Evolutionary conservation across 352 stramenopile species (phyloP).

Genomic region (Globisporangium camurandrum): DNA sequence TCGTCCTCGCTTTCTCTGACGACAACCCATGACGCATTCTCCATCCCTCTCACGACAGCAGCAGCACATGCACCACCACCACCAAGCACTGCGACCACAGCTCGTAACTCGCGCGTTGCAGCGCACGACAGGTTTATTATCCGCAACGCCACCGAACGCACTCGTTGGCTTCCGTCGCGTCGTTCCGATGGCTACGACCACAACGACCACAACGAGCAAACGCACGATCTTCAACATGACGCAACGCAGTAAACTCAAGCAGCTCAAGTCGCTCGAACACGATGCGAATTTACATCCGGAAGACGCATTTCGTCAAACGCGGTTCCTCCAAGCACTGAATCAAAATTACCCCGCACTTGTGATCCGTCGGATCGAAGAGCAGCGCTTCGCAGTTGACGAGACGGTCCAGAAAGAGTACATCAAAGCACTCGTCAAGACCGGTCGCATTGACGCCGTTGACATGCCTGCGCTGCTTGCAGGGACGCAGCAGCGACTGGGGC

Average conservation of each 20-base stretch:
- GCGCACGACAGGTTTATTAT: not conserved
- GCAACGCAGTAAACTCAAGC: constrained; percentile 63
- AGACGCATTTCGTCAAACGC: constrained; percentile 67
- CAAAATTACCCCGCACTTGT: constrained; percentile 79
- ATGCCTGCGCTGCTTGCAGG: constrained; percentile 44
- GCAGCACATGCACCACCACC: constrained; percentile 8
- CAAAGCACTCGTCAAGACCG: constrained; percentile 86
- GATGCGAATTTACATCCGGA: constrained; percentile 70
- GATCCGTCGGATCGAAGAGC: constrained; percentile 77
- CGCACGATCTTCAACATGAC: constrained; percentile 80
- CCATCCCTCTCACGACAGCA: too few species aligned
- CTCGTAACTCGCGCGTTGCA: constrained; percentile 3
- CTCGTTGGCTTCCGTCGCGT: constrained; percentile 1
- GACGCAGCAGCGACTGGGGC: constrained; percentile 25
- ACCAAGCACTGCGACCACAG: constrained; percentile 8
- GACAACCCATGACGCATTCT: not conserved
- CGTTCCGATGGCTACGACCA: too few species aligned
- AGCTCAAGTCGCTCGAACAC: constrained; percentile 80
- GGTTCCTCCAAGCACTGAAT: constrained; percentile 85
- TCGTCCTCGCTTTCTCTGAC: too few species aligned
- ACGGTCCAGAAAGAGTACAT: constrained; percentile 84
- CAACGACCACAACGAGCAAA: constrained; percentile 13
- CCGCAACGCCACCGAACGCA: not conserved
- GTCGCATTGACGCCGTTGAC: constrained; percentile 73
- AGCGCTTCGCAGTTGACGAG: constrained; percentile 75